Percentiles rank a stretch among this genome's conserved stretches.
Evolutionary conservation across 2,329 filamentous ascomycete genomes (phyloP).

Genomic region (Cladosporium sp.): DNA sequence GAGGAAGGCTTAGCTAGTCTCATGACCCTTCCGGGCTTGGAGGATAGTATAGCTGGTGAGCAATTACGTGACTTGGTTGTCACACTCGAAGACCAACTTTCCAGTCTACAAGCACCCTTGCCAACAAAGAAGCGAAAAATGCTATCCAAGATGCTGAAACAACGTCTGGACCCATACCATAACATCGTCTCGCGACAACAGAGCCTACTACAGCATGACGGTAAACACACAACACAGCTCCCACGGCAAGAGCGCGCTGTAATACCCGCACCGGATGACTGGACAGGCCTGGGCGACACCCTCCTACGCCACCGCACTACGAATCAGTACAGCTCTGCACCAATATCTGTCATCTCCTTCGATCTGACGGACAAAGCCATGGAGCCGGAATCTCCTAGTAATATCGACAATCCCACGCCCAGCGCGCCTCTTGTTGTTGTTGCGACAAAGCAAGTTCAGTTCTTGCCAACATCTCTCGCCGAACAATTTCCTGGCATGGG

Average conservation of each 20-base stretch:
- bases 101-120: constrained; percentile 48
- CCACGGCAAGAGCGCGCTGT: constrained; percentile 17
- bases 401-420: not conserved
- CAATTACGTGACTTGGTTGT: constrained; percentile 47
- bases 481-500: constrained; percentile 32
- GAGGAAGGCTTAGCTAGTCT: constrained; percentile 53
- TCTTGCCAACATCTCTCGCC: constrained; percentile 18
- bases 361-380: constrained; percentile 15
- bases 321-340: constrained; percentile 25
- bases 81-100: constrained; percentile 53
- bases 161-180: constrained; percentile 52
- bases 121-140: constrained; percentile 47
- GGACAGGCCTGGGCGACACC: constrained; percentile 31
- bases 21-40: constrained; percentile 54
- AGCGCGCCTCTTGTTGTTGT: not conserved
- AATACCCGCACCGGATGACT: constrained; percentile 25
- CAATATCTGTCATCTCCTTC: constrained; percentile 26
- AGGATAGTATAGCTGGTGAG: constrained; percentile 52
- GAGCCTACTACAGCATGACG: constrained; percentile 11
- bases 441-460: not conserved
- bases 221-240: not conserved
- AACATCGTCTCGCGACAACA: constrained; percentile 29
- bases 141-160: constrained; percentile 50
- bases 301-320: constrained; percentile 26
- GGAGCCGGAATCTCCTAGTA: not conserved